Conservation (phyloP, 2,329 filamentous ascomycete genomes). For the Cordyceps fumosorosea region DNA sequence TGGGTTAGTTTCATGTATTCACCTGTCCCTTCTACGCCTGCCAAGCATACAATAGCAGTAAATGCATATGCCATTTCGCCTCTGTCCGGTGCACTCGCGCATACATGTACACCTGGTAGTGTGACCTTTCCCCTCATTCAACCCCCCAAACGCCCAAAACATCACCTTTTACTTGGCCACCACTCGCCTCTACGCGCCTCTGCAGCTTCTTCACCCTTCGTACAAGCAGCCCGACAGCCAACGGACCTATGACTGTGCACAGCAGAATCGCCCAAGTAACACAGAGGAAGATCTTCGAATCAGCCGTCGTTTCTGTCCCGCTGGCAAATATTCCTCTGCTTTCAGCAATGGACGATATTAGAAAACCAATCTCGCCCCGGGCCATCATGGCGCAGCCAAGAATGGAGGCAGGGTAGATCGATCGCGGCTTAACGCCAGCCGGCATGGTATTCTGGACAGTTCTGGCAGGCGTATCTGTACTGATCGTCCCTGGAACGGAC, state of each 20-base stretch:
- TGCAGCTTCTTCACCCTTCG: constrained; percentile 33
- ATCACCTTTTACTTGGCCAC: neutral
- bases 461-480: neutral
- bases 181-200: constrained; percentile 9
- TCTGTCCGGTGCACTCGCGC: neutral
- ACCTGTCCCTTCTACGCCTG: no score
- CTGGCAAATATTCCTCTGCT: constrained; percentile 36
- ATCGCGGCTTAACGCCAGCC: constrained; percentile 43
- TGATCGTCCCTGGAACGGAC: neutral
- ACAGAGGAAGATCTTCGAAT: constrained; percentile 43
- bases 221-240: constrained; percentile 42
- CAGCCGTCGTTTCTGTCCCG: constrained; percentile 2
- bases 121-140: neutral
- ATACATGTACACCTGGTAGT: neutral
- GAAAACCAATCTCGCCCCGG: constrained; percentile 72
- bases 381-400: constrained; percentile 65
- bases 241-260: constrained; percentile 46
- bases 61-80: no score
- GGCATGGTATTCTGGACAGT: neutral
- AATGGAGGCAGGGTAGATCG: constrained; percentile 60
- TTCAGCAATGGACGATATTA: constrained; percentile 65
- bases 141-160: neutral
- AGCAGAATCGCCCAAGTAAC: constrained; percentile 49
- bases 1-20: no score
- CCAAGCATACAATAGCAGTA: no score